Evolutionary conservation across 169 alveolate species (phyloP), one percentile per base, ranked within the genome.

Genomic region (Amoebophrya sp.): DNA sequence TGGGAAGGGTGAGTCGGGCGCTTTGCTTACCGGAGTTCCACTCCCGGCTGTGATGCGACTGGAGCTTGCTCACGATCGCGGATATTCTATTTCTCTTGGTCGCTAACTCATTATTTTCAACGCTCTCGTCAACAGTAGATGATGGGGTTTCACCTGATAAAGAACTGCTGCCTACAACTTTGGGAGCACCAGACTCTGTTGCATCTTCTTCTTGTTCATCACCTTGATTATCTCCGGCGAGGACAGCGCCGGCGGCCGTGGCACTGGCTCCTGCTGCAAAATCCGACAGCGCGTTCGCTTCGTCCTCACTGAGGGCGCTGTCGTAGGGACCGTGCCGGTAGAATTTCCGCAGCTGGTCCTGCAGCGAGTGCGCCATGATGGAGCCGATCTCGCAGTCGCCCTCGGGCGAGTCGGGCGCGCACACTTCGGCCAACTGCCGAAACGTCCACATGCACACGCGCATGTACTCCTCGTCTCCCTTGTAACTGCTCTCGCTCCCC

Each of bases 381-480:
- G 35, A 12, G 29, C 83, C 83, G 83, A 66, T 25, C 83, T 66
- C 83, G 83, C 83, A 66, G 32, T 66, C 83, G 83, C 32, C 83
- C 35, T 25, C 83, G 10, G 29, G 83, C 83, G 83, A 7, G 83
- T 25, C 83, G 10, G 29, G 83, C 83, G 83, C 29, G 83, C 83
- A 66, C 38, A 66, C 83, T 25, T 66, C 83, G 1, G 83, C 32
- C 35, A 66, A 25, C 35, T 66, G 83, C 35, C 83, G 83, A n/a
- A 66, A 66, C 83, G 83, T 66, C 83, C 83, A 66, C 83, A 66
- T 66, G 83, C 83, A 66, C 38, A 66, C 83, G 32, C 83, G 83
- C 83, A 66, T 66, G 83, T 66, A 66, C 35, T 66, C 83, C 83
- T 66, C 83, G 35, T 66, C 35, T 12, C 83, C 83, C 35, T 66